A percentile compares a stretch with the other conserved stretches of the same genome.
Conservation (phyloP, 148 eudicot species). For the Vaccinium corymbosum region DNA sequence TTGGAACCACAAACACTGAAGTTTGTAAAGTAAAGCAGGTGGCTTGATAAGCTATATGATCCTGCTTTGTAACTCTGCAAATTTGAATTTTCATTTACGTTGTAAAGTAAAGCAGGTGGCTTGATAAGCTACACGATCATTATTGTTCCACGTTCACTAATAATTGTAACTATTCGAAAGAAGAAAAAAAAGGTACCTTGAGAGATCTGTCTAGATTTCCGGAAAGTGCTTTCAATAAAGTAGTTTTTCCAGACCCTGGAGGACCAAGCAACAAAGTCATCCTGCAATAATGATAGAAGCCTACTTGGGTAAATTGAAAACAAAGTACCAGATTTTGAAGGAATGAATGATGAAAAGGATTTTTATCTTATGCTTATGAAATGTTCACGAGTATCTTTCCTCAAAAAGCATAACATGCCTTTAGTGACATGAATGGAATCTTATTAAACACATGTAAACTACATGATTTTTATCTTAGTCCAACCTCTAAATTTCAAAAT, state of each 20-base stretch:
- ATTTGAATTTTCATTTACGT: neutral
- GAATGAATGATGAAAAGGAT: no score
- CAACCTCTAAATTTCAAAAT: neutral
- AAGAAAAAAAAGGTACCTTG: conserved; percentile 27
- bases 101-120: neutral
- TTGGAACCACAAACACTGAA: neutral
- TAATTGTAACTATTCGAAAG: neutral
- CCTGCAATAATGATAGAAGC: conserved; percentile 31
- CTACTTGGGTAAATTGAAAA: neutral
- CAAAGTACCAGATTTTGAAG: no score
- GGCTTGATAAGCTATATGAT: neutral
- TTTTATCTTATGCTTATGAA: no score
- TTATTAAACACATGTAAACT: neutral
- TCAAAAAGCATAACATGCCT: no score
- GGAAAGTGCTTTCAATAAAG: conserved; percentile 64
- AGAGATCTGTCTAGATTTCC: conserved; percentile 56
- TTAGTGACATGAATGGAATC: no score
- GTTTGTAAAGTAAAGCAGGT: neutral
- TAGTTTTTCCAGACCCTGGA: conserved; percentile 71
- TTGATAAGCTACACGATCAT: neutral
- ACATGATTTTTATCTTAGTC: neutral
- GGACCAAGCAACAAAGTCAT: conserved; percentile 70
- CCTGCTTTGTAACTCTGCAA: neutral
- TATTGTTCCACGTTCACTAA: neutral
- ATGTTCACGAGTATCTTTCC: neutral